A percentile compares a stretch with the other conserved stretches of the same genome.
These are phyloP conservation scores for Colletotrichum liriopes DNA, from an alignment of 2,329 filamentous ascomycete species.

Conservation along the genomic window DNA sequence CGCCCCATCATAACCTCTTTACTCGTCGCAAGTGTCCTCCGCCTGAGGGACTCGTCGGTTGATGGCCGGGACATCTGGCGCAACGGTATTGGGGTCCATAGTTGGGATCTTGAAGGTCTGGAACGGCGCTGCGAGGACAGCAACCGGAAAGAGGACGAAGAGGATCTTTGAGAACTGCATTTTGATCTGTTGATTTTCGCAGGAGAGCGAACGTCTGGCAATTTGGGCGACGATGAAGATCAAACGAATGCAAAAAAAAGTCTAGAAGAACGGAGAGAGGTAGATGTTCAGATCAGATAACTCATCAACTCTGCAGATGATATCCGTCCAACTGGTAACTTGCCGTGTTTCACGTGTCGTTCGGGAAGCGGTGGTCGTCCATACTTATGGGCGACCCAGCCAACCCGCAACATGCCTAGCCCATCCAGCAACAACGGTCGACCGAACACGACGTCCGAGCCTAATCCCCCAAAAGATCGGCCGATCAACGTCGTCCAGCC, in stretches of 20 bases:
- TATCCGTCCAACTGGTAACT: not conserved
- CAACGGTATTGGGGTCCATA: slow-evolving; percentile 34
- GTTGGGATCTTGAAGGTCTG: slow-evolving; percentile 41
- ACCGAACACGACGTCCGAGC: slow-evolving; percentile 37
- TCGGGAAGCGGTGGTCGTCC: slow-evolving; percentile 14
- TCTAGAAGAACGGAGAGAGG: slow-evolving; percentile 8
- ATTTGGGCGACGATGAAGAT: not conserved
- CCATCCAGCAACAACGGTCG: slow-evolving; percentile 3
- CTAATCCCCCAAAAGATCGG: slow-evolving; percentile 29
- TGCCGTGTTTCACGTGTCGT: slow-evolving; percentile 32
- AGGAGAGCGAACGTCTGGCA: not conserved
- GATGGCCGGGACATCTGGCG: slow-evolving; percentile 36
- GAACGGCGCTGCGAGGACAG: slow-evolving; percentile 45
- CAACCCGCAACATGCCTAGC: not conserved
- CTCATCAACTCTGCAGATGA: slow-evolving; percentile 8
- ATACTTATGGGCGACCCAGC: slow-evolving; percentile 39
- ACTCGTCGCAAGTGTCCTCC: slow-evolving; percentile 35
- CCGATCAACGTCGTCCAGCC: slow-evolving; percentile 32
- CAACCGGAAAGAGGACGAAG: slow-evolving; percentile 44
- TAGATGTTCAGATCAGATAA: slow-evolving; percentile 18
- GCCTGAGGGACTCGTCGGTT: slow-evolving; percentile 33
- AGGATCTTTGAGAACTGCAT: slow-evolving; percentile 47
- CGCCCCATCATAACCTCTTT: not conserved
- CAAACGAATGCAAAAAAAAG: slow-evolving; percentile 14
- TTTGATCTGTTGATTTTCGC: slow-evolving; percentile 20